phyloP scores from a whole-genome alignment of 345 rosid genomes.

The Lumnitzera littorea region DNA sequence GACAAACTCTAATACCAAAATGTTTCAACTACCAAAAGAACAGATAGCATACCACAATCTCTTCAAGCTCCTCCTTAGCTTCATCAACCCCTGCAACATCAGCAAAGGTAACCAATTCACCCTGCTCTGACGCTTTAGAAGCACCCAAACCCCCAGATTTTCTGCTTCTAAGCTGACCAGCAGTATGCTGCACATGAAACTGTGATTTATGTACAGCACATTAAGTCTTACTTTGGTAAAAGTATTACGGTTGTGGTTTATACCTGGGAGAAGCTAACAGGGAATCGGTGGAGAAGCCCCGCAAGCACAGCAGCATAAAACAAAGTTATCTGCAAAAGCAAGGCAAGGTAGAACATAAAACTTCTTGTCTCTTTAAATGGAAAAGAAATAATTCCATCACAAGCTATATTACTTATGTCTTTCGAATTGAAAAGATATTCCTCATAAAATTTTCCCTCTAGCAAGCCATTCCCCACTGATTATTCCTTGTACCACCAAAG shows the following conservation, averaged over 20 bases:
- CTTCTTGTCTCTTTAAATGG: conserved; percentile 1
- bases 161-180: conserved; percentile 73
- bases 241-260: conserved; percentile 1
- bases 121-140: conserved; percentile 58
- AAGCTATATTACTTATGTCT: no score
- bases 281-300: conserved; percentile 70
- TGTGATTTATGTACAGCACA: conserved; percentile 3
- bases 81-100: conserved; percentile 98
- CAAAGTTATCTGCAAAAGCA: conserved; percentile 58
- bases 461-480: no score
- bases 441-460: no score
- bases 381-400: neutral
- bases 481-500: no score
- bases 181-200: conserved; percentile 40
- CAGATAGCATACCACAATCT: conserved; percentile 68
- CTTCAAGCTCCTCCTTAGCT: conserved; percentile 98
- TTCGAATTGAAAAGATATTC: no score
- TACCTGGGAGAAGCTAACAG: conserved; percentile 80
- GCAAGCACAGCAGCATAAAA: conserved; percentile 78
- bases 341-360: conserved; percentile 7
- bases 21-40: neutral
- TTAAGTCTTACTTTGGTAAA: conserved; percentile 2
- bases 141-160: conserved; percentile 63
- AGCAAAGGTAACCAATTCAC: conserved; percentile 78
- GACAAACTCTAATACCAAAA: no score